Percentiles rank a stretch among this genome's conserved stretches.
Evolutionary conservation across 2,329 filamentous ascomycete genomes (phyloP).

Genomic region (Helotiales sp.): DNA sequence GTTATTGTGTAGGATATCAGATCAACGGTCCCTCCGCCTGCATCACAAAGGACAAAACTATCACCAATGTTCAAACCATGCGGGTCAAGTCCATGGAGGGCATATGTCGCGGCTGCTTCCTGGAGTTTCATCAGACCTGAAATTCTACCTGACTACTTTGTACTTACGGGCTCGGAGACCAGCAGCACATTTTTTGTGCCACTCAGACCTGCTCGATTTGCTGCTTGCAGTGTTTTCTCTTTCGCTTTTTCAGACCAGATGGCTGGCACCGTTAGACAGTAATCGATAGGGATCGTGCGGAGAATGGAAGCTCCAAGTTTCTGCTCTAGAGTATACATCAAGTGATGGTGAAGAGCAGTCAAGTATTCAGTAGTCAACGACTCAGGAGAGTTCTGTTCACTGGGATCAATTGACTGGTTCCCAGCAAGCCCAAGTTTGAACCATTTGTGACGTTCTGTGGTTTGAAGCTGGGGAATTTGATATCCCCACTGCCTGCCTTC

Average conservation of each 20-base stretch:
- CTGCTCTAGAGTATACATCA: conserved; percentile 45
- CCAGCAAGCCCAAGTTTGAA: conserved; percentile 10
- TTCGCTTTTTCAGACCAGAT: conserved; percentile 57
- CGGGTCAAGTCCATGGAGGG: conserved; percentile 44
- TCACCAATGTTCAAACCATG: conserved; percentile 30
- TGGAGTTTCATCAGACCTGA: background rate
- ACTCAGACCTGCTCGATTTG: conserved; percentile 39
- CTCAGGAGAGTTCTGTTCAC: conserved; percentile 36
- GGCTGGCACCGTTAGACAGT: conserved; percentile 56
- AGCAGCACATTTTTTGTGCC: conserved; percentile 42
- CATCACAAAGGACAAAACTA: conserved; percentile 10
- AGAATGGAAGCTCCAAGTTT: conserved; percentile 45
- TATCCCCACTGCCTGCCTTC: conserved; percentile 15
- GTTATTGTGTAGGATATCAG: conserved; percentile 10
- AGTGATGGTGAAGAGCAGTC: conserved; percentile 46
- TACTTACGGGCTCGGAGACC: conserved; percentile 46
- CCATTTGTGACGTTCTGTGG: conserved; percentile 10
- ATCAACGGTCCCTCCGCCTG: conserved; percentile 16
- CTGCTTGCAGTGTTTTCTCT: conserved; percentile 48
- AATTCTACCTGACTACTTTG: background rate
- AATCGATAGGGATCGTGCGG: conserved; percentile 47
- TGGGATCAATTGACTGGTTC: background rate
- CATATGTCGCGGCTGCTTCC: conserved; percentile 53
- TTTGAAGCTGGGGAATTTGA: conserved; percentile 7
- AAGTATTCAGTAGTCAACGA: conserved; percentile 54